Evolutionary conservation across 768 basidiomycete genomes (phyloP).

Genomic region (Gloeopeniophorella convolvens): DNA sequence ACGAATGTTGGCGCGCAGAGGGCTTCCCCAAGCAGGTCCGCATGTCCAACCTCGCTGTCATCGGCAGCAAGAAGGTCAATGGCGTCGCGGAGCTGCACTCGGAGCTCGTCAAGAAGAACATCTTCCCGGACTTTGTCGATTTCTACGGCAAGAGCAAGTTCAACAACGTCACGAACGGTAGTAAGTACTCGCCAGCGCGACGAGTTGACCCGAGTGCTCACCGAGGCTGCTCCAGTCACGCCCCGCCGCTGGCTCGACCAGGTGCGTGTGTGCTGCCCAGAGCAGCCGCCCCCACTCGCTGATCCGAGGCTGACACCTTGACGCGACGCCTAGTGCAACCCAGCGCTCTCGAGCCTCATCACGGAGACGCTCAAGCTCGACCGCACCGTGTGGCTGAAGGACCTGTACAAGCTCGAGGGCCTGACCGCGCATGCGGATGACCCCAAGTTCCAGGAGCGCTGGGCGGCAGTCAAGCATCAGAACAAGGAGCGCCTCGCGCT

Average conservation of each 20-base stretch:
- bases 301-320: conserved; percentile 19
- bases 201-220: background rate
- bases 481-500: conserved; percentile 89
- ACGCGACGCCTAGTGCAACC: conserved; percentile 60
- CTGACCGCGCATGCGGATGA: conserved; percentile 69
- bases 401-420: conserved; percentile 71
- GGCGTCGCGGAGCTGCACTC: conserved; percentile 97
- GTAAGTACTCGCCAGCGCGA: conserved; percentile 33
- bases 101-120: conserved; percentile 77
- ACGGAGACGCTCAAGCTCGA: conserved; percentile 71
- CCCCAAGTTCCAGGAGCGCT: conserved; percentile 66
- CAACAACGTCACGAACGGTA: conserved; percentile 89
- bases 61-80: conserved; percentile 85
- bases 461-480: conserved; percentile 78
- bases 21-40: conserved; percentile 79
- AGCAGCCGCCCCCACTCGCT: background rate
- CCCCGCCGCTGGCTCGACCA: conserved; percentile 91
- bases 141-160: conserved; percentile 88
- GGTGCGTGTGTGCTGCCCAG: no score
- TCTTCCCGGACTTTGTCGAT: conserved; percentile 89
- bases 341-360: conserved; percentile 77
- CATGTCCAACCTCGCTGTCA: conserved; percentile 89
- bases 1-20: conserved; percentile 41
- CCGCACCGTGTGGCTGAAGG: conserved; percentile 78
- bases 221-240: conserved; percentile 51